phyloP scores from a whole-genome alignment of 1,284 basidiomycete species.

The Ceratobasidium sp. region DNA sequence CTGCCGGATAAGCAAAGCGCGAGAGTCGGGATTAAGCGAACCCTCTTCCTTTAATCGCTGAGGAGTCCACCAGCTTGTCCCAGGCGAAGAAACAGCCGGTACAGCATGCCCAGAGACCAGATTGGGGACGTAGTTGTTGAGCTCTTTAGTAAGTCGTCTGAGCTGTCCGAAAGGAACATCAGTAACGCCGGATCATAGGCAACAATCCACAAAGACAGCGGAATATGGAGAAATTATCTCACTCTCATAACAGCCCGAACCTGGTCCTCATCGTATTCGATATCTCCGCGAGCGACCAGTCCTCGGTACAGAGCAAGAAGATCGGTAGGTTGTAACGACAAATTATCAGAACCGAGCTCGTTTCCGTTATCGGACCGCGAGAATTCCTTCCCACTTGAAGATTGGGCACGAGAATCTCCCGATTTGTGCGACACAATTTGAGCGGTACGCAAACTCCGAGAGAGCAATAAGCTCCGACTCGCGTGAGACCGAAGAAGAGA shows the following conservation, averaged over 20 bases:
- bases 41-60: slow-evolving; percentile 45
- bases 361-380: background rate
- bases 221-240: slow-evolving; percentile 44
- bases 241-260: slow-evolving; percentile 72
- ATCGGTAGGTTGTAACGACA: slow-evolving; percentile 52
- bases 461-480: no score
- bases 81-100: slow-evolving; percentile 38
- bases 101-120: slow-evolving; percentile 48
- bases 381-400: background rate
- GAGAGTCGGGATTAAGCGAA: slow-evolving; percentile 45
- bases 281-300: slow-evolving; percentile 62
- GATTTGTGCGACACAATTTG: no score
- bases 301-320: slow-evolving; percentile 62
- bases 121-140: slow-evolving; percentile 64
- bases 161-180: slow-evolving; percentile 54
- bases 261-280: slow-evolving; percentile 72
- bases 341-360: background rate
- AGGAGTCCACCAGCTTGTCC: slow-evolving; percentile 50
- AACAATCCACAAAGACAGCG: background rate
- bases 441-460: no score
- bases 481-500: no score
- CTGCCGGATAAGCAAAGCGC: slow-evolving; percentile 62
- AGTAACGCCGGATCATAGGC: background rate
- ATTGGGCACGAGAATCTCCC: no score
- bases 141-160: slow-evolving; percentile 59